Conservation (phyloP, 768 basidiomycete genomes). For the Dendrothele bispora region DNA sequence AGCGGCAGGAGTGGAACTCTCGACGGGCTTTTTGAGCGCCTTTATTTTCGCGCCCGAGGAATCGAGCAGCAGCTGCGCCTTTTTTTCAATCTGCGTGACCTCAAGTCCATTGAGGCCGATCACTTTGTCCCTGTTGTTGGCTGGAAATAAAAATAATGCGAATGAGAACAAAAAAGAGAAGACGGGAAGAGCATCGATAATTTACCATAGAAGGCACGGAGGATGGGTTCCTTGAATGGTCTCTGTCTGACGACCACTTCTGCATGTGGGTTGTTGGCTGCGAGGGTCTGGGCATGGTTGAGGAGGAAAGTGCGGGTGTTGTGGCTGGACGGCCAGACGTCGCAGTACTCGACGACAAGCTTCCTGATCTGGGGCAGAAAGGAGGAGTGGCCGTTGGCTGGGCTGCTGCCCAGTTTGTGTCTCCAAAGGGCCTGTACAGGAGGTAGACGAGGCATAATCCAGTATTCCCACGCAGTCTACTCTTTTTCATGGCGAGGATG, state of each 20-base stretch:
- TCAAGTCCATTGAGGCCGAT: slow-evolving; percentile 76
- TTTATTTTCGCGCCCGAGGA: slow-evolving; percentile 87
- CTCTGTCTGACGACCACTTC: slow-evolving; percentile 82
- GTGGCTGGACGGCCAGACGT: slow-evolving; percentile 75
- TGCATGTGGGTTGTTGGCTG: slow-evolving; percentile 75
- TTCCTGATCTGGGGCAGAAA: slow-evolving; percentile 83
- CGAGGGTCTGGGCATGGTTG: slow-evolving; percentile 62
- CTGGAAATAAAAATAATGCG: slow-evolving; percentile 38
- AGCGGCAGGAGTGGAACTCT: slow-evolving; percentile 76
- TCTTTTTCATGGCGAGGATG: too few species aligned
- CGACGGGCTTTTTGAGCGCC: slow-evolving; percentile 73
- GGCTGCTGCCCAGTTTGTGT: slow-evolving; percentile 51
- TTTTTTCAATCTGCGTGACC: slow-evolving; percentile 70
- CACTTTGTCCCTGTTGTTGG: slow-evolving; percentile 87
- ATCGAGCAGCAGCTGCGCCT: slow-evolving; percentile 82
- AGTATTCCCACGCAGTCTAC: too few species aligned
- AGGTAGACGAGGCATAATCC: slow-evolving; percentile 5
- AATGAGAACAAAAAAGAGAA: slow-evolving; percentile 17
- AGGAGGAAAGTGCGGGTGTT: slow-evolving; percentile 70
- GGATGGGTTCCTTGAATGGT: slow-evolving; percentile 73
- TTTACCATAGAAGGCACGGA: slow-evolving; percentile 82
- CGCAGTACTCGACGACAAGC: slow-evolving; percentile 87
- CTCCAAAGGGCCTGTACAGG: slow-evolving; percentile 34
- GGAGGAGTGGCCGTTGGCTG: slow-evolving; percentile 71
- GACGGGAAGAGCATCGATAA: slow-evolving; percentile 16